phyloP scores from a whole-genome alignment of 805 yeast species.

The Maudiozyma saulgeensis region DNA sequence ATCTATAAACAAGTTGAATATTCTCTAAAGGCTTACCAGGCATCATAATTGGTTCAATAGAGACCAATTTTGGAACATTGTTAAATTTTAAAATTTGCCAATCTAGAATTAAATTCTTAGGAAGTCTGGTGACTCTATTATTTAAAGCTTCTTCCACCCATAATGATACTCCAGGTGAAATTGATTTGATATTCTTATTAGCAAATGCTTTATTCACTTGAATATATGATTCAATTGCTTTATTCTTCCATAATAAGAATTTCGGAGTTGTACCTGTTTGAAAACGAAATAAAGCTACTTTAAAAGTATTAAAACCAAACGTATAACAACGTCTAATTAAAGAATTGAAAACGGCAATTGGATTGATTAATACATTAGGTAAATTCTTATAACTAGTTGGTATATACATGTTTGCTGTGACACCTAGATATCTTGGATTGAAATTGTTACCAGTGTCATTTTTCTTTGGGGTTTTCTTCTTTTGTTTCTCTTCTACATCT shows the following conservation, averaged over 20 bases:
- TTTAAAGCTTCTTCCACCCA: conserved; percentile 54
- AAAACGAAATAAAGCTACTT: conserved; percentile 56
- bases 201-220: conserved; percentile 80
- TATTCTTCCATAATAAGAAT: conserved; percentile 73
- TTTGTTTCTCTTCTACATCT: background rate
- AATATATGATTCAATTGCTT: conserved; percentile 67
- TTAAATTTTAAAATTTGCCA: conserved; percentile 75
- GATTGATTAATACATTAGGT: conserved; percentile 36
- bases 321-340: conserved; percentile 51
- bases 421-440: conserved; percentile 34
- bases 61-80: conserved; percentile 59
- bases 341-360: conserved; percentile 36
- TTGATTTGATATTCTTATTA: conserved; percentile 37
- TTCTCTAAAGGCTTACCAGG: conserved; percentile 46
- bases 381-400: conserved; percentile 41
- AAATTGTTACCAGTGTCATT: conserved; percentile 12
- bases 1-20: conserved; percentile 53
- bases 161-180: conserved; percentile 41
- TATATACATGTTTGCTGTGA: conserved; percentile 37
- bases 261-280: conserved; percentile 61
- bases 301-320: conserved; percentile 59
- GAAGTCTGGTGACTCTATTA: conserved; percentile 44
- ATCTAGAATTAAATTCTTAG: conserved; percentile 47
- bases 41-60: conserved; percentile 57
- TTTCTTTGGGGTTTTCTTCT: conserved; percentile 7